Evolutionary conservation across 1,284 basidiomycete species (phyloP).

Genomic region (Peniophora sp.): DNA sequence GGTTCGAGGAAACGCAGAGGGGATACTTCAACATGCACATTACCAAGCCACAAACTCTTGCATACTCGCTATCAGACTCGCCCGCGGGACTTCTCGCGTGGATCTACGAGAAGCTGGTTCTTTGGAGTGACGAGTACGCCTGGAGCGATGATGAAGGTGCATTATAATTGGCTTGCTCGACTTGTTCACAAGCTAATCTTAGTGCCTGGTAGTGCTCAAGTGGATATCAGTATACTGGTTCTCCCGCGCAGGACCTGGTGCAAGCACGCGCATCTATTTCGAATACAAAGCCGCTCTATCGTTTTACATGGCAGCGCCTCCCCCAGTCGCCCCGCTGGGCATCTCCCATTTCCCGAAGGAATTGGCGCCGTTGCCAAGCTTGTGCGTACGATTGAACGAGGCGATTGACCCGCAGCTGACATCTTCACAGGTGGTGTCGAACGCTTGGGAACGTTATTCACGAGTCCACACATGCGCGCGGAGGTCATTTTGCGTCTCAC

Average conservation of each 20-base stretch:
- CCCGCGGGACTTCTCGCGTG: constrained; percentile 50
- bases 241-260: constrained; percentile 40
- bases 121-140: constrained; percentile 41
- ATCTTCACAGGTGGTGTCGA: background rate
- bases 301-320: constrained; percentile 1
- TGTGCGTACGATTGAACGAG: constrained; percentile 20
- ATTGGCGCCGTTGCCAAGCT: constrained; percentile 23
- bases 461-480: background rate
- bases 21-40: constrained; percentile 17
- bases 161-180: background rate
- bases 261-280: constrained; percentile 43
- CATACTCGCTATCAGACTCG: constrained; percentile 47
- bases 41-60: constrained; percentile 42
- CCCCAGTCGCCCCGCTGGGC: constrained; percentile 15
- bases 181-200: background rate
- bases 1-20: constrained; percentile 15
- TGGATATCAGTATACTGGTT: constrained; percentile 52
- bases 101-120: constrained; percentile 54
- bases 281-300: constrained; percentile 16
- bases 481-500: background rate
- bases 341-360: constrained; percentile 39
- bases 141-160: constrained; percentile 46
- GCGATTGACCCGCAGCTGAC: background rate
- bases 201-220: constrained; percentile 30
- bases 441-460: background rate